A percentile compares a stretch with the other conserved stretches of the same genome.
Evolutionary conservation across 2,329 filamentous ascomycete species (phyloP).

Genomic region (Fusarium longipes): DNA sequence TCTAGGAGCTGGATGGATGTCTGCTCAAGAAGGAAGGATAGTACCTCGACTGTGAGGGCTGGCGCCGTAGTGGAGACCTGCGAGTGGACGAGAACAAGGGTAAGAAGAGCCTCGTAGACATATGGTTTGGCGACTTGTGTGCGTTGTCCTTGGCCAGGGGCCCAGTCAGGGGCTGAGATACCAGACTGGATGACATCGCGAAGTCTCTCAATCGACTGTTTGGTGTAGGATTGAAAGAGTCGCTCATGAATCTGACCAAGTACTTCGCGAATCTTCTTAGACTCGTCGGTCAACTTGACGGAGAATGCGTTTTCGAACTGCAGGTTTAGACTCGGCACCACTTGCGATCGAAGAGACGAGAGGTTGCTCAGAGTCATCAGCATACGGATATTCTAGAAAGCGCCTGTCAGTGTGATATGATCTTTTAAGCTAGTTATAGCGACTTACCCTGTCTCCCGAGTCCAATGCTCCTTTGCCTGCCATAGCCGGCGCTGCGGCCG

Average conservation of each 20-base stretch:
- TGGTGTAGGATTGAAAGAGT: constrained; percentile 92
- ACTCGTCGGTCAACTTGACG: constrained; percentile 93
- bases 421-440: constrained; percentile 2
- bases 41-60: constrained; percentile 80
- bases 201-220: constrained; percentile 76
- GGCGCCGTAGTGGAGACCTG: constrained; percentile 85
- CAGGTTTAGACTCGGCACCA: constrained; percentile 87
- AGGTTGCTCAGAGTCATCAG: constrained; percentile 94
- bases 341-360: constrained; percentile 80
- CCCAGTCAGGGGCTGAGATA: constrained; percentile 78
- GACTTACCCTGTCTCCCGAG: constrained; percentile 66
- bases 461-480: constrained; percentile 63
- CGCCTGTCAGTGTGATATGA: constrained; percentile 42
- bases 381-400: constrained; percentile 83
- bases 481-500: constrained; percentile 50
- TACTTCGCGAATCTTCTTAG: constrained; percentile 90
- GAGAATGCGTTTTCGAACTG: constrained; percentile 95
- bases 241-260: constrained; percentile 89
- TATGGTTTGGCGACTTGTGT: constrained; percentile 86
- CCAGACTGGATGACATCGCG: constrained; percentile 77
- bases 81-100: constrained; percentile 89
- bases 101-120: constrained; percentile 86
- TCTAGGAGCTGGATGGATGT: constrained; percentile 82
- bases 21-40: constrained; percentile 88
- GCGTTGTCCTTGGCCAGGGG: constrained; percentile 64